Percentiles rank a stretch among this genome's conserved stretches.
These are phyloP conservation scores for Lactarius sp. DNA, from an alignment of 768 basidiomycete genomes.

Conservation along the genomic window DNA sequence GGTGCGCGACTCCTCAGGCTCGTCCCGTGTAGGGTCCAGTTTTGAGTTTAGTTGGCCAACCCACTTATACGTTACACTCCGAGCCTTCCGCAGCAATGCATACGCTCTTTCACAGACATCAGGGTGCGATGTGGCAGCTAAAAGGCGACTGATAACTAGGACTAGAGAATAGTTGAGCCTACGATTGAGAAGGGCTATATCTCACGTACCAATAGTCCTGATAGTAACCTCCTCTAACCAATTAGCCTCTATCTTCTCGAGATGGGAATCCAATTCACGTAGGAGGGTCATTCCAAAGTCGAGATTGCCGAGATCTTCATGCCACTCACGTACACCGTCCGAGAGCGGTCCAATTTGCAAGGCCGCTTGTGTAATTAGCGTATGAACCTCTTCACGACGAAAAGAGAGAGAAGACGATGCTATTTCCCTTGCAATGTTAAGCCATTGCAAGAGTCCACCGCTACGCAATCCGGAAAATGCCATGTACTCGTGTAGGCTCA, in stretches of 20 bases:
- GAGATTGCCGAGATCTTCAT: conserved; percentile 22
- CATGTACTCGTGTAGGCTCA: conserved; percentile 44
- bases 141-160: conserved; percentile 9
- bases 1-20: not conserved
- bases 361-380: conserved; percentile 26
- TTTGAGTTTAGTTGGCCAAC: not conserved
- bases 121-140: conserved; percentile 1
- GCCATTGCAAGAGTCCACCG: conserved; percentile 45
- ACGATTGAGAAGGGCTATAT: not conserved
- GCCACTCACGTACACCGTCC: too few relatives aligned
- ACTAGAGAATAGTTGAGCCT: not conserved
- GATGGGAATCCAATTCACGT: conserved; percentile 33
- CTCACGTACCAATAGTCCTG: not conserved
- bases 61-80: conserved; percentile 10
- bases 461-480: conserved; percentile 44
- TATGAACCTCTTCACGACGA: conserved; percentile 37
- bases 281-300: conserved; percentile 39
- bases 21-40: conserved; percentile 1
- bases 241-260: conserved; percentile 30
- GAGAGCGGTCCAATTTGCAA: too few relatives aligned
- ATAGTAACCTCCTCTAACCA: too few relatives aligned
- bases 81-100: not conserved
- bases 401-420: conserved; percentile 38
- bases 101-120: not conserved
- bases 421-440: conserved; percentile 48